Conservation (phyloP, 2,329 filamentous ascomycete species). For the Cordyceps militaris region DNA sequence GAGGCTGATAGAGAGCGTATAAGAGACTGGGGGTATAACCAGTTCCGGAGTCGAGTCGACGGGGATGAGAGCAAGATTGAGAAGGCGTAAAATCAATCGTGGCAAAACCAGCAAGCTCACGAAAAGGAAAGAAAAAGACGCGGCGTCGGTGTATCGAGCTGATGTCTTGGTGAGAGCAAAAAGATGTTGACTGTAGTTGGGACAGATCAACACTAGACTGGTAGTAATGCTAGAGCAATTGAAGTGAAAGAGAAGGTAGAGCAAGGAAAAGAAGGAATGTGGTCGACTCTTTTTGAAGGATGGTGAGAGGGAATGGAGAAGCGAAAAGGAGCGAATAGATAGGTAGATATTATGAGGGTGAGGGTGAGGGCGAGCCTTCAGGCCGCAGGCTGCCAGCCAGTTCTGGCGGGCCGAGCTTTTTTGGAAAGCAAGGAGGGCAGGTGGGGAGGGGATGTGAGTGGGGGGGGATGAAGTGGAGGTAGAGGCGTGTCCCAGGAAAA, state of each 20-base stretch:
- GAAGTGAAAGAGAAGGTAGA: background rate
- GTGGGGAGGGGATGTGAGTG: background rate
- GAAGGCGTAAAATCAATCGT: conserved; percentile 5
- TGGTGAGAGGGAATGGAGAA: conserved; percentile 7
- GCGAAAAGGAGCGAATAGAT: conserved; percentile 5
- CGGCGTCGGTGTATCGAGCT: background rate
- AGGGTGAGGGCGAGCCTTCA: background rate
- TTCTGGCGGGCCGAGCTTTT: background rate
- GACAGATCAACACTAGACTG: conserved; percentile 10
- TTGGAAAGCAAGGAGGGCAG: background rate
- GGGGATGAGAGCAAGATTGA: background rate
- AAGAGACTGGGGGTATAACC: conserved; percentile 14
- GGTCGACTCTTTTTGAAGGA: conserved; percentile 11
- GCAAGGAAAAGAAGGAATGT: conserved; percentile 13
- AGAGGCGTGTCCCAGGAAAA: background rate
- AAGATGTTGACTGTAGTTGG: conserved; percentile 12
- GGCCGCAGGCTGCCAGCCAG: too few species aligned
- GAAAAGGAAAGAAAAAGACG: conserved; percentile 10
- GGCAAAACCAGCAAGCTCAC: conserved; percentile 15
- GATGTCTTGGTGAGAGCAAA: conserved; percentile 11
- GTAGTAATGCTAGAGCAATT: background rate
- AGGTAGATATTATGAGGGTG: background rate
- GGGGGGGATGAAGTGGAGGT: background rate
- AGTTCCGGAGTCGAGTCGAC: background rate
- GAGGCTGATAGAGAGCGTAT: conserved; percentile 16